A percentile compares a stretch with the other conserved stretches of the same genome.
These are phyloP conservation scores for Chondrus crispus DNA, from an alignment of 23 red algal species.

Conservation along the genomic window DNA sequence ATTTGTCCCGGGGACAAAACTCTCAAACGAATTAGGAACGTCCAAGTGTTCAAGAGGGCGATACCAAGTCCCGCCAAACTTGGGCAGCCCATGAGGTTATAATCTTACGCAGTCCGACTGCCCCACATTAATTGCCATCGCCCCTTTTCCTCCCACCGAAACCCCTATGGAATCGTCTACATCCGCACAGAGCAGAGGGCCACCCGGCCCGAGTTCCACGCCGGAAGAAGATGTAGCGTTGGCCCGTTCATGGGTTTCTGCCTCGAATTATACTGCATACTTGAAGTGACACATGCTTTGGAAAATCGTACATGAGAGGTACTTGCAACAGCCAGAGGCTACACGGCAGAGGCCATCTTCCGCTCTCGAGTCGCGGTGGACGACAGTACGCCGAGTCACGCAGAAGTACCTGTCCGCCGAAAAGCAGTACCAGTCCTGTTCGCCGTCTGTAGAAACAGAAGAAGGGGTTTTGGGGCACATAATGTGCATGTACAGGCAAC, in stretches of 20 bases:
- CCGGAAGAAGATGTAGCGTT: neutral
- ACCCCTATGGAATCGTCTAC: neutral
- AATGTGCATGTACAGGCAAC: neutral
- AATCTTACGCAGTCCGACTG: neutral
- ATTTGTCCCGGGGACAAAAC: neutral
- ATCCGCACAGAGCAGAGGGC: neutral
- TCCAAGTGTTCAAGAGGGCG: neutral
- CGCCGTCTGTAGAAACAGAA: conserved; percentile 15
- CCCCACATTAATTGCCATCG: neutral
- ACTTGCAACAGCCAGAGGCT: neutral
- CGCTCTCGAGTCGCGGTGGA: neutral
- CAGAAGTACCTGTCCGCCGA: conserved; percentile 13
- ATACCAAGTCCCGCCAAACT: neutral
- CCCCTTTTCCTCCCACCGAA: neutral
- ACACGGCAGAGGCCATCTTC: neutral
- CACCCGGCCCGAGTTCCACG: neutral
- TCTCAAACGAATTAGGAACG: too few relatives aligned
- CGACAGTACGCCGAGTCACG: neutral
- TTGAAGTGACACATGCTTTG: neutral
- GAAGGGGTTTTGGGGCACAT: neutral
- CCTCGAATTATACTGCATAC: neutral
- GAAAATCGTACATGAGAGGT: neutral
- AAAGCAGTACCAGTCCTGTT: neutral
- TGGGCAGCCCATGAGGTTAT: neutral
- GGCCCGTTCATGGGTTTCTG: neutral